Base-by-base conservation (phyloP, 2,329 filamentous ascomycete genomes). In the Acephala macrosclerotiorum region DNA sequence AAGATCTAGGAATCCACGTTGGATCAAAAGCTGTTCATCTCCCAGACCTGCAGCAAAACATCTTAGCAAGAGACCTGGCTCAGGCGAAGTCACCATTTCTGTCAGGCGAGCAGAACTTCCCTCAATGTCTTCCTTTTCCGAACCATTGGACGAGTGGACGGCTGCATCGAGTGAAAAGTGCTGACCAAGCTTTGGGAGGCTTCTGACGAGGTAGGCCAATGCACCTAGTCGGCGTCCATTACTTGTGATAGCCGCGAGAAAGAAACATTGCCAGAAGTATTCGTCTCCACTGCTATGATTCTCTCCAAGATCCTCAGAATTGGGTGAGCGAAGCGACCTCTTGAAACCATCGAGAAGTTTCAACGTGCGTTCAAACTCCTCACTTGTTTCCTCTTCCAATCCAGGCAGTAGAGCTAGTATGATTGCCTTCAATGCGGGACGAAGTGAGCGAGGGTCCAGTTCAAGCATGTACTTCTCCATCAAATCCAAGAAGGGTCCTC, bases 221-320 rank as follows among this genome's bases (percentile, higher is more conserved):
- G 94, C 94, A 29, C 96, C 96, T 69, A 92, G 89, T 63, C 96
- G 89, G 67, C 95, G 87, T 67, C 90, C 94, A 49, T 93, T 87
- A 74, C 94, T 95, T 0, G 96, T 97, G 66, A 99, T 96, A 20
- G 93, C 91, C 11, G 95, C 93, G 20, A 99, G 82, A 74, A 99
- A 98, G 75, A 99, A 91, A 77, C 94, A 97, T 80, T 99, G 96
- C 96, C 96, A 99, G 77, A 98, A 99, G 78, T 96, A 97, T 70
- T 92, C 92, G 70, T 94, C 92, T 11, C 89, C 89, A 9, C 84
- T 84, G 55, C 82, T 86, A 77, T 86, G 87, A 42, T 79, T 83
- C 63, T 77, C 78, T 36, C 79, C 87, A 69, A 83, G 83, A 61
- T 79, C 80, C 69, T 85, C 80, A 66, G 84, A 84, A 29, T 80